phyloP scores from a whole-genome alignment of 2,329 filamentous ascomycete genomes.

The Xylariaceae sp. region DNA sequence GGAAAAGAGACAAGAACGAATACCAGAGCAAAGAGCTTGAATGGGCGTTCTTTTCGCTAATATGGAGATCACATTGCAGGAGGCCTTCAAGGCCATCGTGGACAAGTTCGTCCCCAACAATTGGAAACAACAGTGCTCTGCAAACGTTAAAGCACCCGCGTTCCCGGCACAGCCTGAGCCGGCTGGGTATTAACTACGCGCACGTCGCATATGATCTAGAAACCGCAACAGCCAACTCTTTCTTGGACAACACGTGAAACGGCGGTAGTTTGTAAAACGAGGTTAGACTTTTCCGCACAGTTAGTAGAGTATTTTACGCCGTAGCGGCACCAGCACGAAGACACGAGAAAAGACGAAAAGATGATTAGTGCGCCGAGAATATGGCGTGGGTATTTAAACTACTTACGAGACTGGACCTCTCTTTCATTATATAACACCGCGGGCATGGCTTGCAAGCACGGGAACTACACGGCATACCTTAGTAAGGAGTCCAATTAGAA shows the following conservation, averaged over 20 bases:
- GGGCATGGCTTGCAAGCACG: too few species aligned
- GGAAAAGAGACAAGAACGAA: neutral
- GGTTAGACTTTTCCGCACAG: neutral
- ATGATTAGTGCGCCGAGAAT: neutral
- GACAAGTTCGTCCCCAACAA: slow-evolving; percentile 82
- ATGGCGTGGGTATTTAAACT: too few species aligned
- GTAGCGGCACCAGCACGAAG: neutral
- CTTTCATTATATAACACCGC: too few species aligned
- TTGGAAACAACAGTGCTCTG: slow-evolving; percentile 61
- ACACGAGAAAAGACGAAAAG: neutral
- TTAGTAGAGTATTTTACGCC: neutral
- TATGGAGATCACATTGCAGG: slow-evolving; percentile 40
- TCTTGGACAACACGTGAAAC: neutral
- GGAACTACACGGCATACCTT: too few species aligned
- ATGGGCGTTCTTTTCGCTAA: neutral
- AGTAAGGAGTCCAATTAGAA: too few species aligned
- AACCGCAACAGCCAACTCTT: too few species aligned
- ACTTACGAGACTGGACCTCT: too few species aligned
- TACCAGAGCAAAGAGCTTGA: neutral
- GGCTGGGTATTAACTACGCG: slow-evolving; percentile 42
- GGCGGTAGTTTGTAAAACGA: too few species aligned
- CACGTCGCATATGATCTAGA: neutral
- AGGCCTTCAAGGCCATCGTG: slow-evolving; percentile 87
- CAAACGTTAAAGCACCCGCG: slow-evolving; percentile 40
- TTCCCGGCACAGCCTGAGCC: slow-evolving; percentile 49